A percentile compares a stretch with the other conserved stretches of the same genome.
phyloP scores from a whole-genome alignment of 2,329 filamentous ascomycete genomes.

The Talaromyces sp. region DNA sequence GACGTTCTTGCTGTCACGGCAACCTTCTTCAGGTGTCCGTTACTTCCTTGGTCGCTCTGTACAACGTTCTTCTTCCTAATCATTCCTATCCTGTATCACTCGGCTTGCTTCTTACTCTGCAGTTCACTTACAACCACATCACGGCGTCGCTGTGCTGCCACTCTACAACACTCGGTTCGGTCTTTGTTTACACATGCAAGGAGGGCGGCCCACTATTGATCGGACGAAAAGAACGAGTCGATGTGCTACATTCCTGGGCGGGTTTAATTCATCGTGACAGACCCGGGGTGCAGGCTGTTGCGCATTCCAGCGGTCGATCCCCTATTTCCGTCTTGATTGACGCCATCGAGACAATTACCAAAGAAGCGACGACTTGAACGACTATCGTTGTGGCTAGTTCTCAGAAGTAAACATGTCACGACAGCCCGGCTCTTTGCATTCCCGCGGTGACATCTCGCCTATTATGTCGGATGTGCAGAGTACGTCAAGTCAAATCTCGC shows the following conservation, averaged over 20 bases:
- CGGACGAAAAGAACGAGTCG: neutral
- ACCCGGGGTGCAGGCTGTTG: neutral
- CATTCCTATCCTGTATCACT: neutral
- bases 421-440: conserved; percentile 1
- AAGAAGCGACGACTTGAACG: neutral
- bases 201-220: neutral
- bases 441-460: conserved; percentile 15
- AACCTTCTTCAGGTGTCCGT: conserved; percentile 5
- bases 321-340: conserved; percentile 3
- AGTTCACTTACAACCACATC: neutral
- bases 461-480: conserved; percentile 12
- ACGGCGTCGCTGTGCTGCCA: neutral
- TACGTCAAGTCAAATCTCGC: conserved; percentile 14
- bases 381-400: neutral
- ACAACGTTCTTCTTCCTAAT: neutral
- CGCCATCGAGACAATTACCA: neutral
- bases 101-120: neutral
- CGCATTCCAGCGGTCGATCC: conserved; percentile 8
- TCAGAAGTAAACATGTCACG: conserved; percentile 13
- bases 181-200: conserved; percentile 2
- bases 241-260: conserved; percentile 7
- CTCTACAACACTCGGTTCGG: neutral
- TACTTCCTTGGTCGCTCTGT: neutral
- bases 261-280: conserved; percentile 7
- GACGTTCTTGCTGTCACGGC: conserved; percentile 9